Evolutionary conservation across 1,139 yeast genomes (phyloP).

Genomic region (Blastobotrys serpentis): DNA sequence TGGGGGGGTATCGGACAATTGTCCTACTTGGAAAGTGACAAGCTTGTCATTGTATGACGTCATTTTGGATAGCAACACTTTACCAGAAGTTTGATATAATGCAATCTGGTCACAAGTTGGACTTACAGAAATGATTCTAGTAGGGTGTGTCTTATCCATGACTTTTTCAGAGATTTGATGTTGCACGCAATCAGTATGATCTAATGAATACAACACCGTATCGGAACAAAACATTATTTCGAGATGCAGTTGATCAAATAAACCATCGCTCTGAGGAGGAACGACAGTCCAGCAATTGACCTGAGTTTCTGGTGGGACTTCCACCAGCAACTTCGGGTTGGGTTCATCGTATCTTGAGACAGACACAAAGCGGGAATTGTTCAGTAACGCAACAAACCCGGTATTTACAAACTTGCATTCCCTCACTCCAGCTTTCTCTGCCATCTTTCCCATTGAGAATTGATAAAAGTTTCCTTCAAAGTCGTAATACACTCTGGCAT

Average conservation of each 20-base stretch:
- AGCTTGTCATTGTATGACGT: not conserved
- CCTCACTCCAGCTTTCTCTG: constrained; percentile 41
- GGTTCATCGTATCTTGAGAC: constrained; percentile 38
- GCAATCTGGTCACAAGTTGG: constrained; percentile 65
- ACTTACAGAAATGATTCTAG: constrained; percentile 47
- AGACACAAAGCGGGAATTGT: constrained; percentile 38
- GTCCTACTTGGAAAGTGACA: not conserved
- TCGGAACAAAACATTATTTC: constrained; percentile 36
- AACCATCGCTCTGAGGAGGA: constrained; percentile 33
- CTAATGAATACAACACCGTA: constrained; percentile 8
- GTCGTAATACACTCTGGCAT: constrained; percentile 63
- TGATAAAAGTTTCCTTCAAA: constrained; percentile 67
- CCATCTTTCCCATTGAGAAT: constrained; percentile 41
- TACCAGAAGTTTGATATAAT: constrained; percentile 48
- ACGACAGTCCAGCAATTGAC: constrained; percentile 38
- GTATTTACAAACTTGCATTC: constrained; percentile 39
- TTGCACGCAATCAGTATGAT: not conserved
- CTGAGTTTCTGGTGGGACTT: constrained; percentile 5
- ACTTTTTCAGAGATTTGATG: constrained; percentile 7
- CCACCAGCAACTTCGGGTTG: constrained; percentile 31
- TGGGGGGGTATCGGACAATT: constrained; percentile 39
- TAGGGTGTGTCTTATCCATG: constrained; percentile 56
- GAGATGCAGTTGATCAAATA: constrained; percentile 31
- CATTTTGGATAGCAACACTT: constrained; percentile 37
- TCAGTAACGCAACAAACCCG: constrained; percentile 43